A percentile compares a stretch with the other conserved stretches of the same genome.
Conservation (phyloP, 805 yeast genomes). For the Hanseniaspora thailandica region DNA sequence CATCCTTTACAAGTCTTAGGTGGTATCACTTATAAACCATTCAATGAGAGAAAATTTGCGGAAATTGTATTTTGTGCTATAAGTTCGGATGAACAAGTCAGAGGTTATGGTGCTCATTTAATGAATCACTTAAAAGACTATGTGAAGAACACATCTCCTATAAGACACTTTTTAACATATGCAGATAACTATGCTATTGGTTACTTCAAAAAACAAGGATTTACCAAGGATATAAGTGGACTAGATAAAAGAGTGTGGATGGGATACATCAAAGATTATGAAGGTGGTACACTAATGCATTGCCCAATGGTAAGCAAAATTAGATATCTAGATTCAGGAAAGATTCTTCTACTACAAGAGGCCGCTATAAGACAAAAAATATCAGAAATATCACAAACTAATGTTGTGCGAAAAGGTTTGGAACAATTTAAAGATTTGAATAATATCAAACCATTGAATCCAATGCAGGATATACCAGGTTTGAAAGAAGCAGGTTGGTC, state of each 20-base stretch:
- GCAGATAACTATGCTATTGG: conserved; percentile 99
- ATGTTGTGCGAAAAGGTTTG: conserved; percentile 72
- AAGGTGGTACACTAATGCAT: conserved; percentile 97
- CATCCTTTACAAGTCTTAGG: conserved; percentile 94
- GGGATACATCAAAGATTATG: conserved; percentile 98
- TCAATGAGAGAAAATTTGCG: conserved; percentile 80
- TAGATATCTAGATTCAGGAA: conserved; percentile 79
- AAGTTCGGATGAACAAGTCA: conserved; percentile 90
- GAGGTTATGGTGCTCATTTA: conserved; percentile 97
- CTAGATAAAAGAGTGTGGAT: conserved; percentile 82
- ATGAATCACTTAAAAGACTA: conserved; percentile 97
- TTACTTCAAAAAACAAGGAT: conserved; percentile 95
- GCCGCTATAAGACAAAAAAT: conserved; percentile 85
- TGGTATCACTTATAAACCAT: conserved; percentile 93
- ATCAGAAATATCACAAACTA: conserved; percentile 63
- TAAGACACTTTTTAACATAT: conserved; percentile 79
- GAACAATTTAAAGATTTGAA: conserved; percentile 47
- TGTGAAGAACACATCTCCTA: conserved; percentile 75
- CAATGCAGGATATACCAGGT: conserved; percentile 71
- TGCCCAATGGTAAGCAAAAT: conserved; percentile 84
- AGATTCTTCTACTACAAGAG: conserved; percentile 73
- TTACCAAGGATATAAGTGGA: conserved; percentile 76
- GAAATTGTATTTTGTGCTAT: conserved; percentile 98
- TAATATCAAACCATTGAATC: conserved; percentile 50
- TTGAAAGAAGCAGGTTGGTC: conserved; percentile 93